Percentiles rank a stretch among this genome's conserved stretches.
Evolutionary conservation across 495 filamentous ascomycete genomes (phyloP).

Genomic region (Penicillium ochrochloron): DNA sequence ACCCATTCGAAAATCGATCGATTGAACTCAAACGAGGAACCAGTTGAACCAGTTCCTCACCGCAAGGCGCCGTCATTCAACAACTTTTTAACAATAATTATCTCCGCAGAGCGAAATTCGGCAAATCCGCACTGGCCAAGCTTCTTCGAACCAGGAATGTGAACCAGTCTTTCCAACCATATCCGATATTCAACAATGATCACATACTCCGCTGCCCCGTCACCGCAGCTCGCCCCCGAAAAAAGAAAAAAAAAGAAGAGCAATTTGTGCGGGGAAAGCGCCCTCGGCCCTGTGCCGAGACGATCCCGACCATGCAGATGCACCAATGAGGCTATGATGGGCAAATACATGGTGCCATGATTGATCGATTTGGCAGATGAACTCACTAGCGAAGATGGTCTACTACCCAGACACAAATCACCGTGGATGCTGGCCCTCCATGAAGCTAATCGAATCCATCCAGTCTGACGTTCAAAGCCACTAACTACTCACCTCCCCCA

Average conservation of each 20-base stretch:
- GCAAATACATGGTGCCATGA: not conserved
- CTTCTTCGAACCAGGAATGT: not conserved
- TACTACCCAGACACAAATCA: not conserved
- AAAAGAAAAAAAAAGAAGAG: not conserved
- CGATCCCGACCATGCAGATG: not conserved
- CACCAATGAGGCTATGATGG: not conserved
- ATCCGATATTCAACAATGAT: not conserved
- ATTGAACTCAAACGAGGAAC: not conserved
- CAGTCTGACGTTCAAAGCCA: not conserved
- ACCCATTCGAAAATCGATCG: not conserved
- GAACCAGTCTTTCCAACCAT: not conserved
- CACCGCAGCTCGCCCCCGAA: not conserved
- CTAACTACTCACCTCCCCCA: slow-evolving; percentile 4
- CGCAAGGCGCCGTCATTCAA: not conserved
- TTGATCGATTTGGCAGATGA: not conserved
- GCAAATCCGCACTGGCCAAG: not conserved
- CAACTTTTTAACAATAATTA: not conserved
- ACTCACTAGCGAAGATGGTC: not conserved
- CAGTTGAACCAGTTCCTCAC: not conserved
- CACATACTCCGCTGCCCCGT: not conserved
- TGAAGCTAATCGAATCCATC: not conserved
- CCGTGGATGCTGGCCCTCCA: not conserved
- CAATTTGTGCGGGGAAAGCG: slow-evolving; percentile 6
- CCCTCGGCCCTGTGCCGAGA: slow-evolving; percentile 6
- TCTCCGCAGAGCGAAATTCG: not conserved